Evolutionary conservation across 495 filamentous ascomycete species (phyloP).

Genomic region (Entonaema liquescens): DNA sequence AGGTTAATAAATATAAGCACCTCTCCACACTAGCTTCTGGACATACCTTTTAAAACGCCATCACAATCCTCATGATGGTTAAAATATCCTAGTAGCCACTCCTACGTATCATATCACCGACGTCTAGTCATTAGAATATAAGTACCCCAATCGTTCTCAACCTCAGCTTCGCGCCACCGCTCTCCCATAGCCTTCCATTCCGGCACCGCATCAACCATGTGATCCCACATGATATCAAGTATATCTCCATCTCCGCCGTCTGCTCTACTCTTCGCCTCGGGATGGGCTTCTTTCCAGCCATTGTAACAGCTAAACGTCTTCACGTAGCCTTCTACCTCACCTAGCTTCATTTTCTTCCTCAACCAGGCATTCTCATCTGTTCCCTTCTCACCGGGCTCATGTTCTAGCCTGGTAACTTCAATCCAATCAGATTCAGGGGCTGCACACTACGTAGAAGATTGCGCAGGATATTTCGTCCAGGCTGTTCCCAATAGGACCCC

Average conservation of each 20-base stretch:
- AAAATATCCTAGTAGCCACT: not conserved
- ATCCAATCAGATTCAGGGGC: constrained; percentile 62
- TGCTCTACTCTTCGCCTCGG: constrained; percentile 52
- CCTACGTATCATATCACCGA: constrained; percentile 44
- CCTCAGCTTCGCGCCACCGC: constrained; percentile 57
- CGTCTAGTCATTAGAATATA: constrained; percentile 62
- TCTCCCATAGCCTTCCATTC: constrained; percentile 60
- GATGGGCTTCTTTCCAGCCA: constrained; percentile 62
- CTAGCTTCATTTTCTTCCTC: constrained; percentile 60
- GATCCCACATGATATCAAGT: constrained; percentile 65
- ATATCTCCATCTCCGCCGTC: constrained; percentile 63
- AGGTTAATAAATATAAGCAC: too few relatives aligned
- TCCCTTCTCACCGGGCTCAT: constrained; percentile 60
- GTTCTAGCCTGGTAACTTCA: constrained; percentile 61
- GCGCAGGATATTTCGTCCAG: constrained; percentile 63
- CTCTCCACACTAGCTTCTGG: too few relatives aligned
- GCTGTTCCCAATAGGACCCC: constrained; percentile 67
- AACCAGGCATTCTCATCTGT: constrained; percentile 61
- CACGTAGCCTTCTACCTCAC: constrained; percentile 63
- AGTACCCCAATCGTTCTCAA: constrained; percentile 65
- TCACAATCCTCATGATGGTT: not conserved
- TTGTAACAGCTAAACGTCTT: constrained; percentile 65
- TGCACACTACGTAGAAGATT: constrained; percentile 56
- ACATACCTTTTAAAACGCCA: not conserved
- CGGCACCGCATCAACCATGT: constrained; percentile 55